Conservation (phyloP, 352 stramenopile genomes). For the Halophytophthora batemanensis region DNA sequence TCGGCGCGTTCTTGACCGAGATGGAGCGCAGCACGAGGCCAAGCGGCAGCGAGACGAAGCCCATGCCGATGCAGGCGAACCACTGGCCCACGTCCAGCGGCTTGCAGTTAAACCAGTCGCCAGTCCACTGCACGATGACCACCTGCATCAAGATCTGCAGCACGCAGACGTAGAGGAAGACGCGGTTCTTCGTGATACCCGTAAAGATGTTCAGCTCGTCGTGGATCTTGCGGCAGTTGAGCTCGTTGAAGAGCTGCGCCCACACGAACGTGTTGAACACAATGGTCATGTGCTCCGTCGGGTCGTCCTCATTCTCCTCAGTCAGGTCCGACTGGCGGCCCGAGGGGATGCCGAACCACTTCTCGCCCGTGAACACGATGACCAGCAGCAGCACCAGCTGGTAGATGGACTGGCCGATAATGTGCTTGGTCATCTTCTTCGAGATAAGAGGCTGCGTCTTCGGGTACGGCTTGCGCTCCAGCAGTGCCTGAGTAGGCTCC, state of each 20-base stretch:
- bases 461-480: slow-evolving; percentile 88
- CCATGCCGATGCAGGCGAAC: slow-evolving; percentile 55
- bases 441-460: slow-evolving; percentile 89
- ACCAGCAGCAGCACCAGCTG: slow-evolving; percentile 86
- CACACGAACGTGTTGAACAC: slow-evolving; percentile 98
- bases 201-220: slow-evolving; percentile 95
- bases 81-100: slow-evolving; percentile 41
- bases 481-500: slow-evolving; percentile 75
- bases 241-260: slow-evolving; percentile 90
- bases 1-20: slow-evolving; percentile 49
- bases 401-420: slow-evolving; percentile 88
- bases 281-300: slow-evolving; percentile 92
- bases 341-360: slow-evolving; percentile 38
- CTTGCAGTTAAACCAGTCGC: slow-evolving; percentile 58
- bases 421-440: slow-evolving; percentile 93
- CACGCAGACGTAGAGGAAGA: slow-evolving; percentile 92
- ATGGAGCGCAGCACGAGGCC: slow-evolving; percentile 48
- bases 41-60: slow-evolving; percentile 42
- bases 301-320: slow-evolving; percentile 49
- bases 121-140: slow-evolving; percentile 94
- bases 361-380: slow-evolving; percentile 68
- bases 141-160: slow-evolving; percentile 90
- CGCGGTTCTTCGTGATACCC: slow-evolving; percentile 87
- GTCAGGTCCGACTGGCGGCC: slow-evolving; percentile 33
- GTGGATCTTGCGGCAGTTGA: slow-evolving; percentile 83